Base-by-base conservation (phyloP, 768 basidiomycete genomes). In the Pleurotus salmoneostramineus region DNA sequence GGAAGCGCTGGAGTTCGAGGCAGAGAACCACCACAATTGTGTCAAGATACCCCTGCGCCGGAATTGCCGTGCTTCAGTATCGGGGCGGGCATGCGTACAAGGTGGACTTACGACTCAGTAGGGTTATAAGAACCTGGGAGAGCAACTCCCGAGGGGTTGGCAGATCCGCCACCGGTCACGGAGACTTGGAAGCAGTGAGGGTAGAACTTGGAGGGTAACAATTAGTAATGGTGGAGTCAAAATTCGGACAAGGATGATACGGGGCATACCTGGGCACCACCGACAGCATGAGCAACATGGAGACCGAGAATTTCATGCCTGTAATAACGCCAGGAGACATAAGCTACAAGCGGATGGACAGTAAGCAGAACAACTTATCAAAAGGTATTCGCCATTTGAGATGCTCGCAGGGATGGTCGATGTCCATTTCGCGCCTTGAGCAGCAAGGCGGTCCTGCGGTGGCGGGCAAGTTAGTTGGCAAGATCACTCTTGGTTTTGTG, bases 231-330 rank as follows among this genome's bases (percentile, higher is more conserved):
- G 14, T 15, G 32, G n/a, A 48, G 3, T 36, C 2, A 52, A 60
- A 55, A 15, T 12, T 11, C 17, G 15, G 14, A 17, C 12, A 33
- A 42, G 7, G 33, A 71, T 74, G 77, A 50, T 77, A 74, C 63
- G 21, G 21, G 21, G 21, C 76, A 79, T 65, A 80, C 77, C 27
- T 49, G 73, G 5, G 75, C 75, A 6, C 73, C 72, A 10, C 73
- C 72, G 49, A 74, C 67, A 34, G 58, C 64, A 17, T 60, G 57
- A 6, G 73, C 72, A 11, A 70, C 69, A 54, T 74, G 74, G 66
- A 64, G 69, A 58, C 77, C 77, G 72, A 56, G 21, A 40, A 2
- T 21, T 6, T 33, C 21, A 35, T 35, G 36, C 35, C 27, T 36
- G 54, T 21, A 33, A 45, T 58, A 34, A 40, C 6, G 36, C 10